Percentiles rank a stretch among this genome's conserved stretches.
These are phyloP conservation scores for Lablab purpureus DNA, from an alignment of 306 rosid species.

Conservation along the genomic window DNA sequence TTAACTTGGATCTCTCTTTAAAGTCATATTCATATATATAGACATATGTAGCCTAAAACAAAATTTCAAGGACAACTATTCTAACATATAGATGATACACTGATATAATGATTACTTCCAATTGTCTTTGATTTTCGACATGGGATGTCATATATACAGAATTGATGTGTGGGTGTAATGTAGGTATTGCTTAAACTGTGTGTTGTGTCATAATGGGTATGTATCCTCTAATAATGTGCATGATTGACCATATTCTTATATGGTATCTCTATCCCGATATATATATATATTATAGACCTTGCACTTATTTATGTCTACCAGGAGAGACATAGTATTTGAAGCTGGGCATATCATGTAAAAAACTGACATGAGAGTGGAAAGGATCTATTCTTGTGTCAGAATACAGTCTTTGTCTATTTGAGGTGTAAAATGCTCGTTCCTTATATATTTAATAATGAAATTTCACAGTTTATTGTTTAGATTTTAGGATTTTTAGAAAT, in stretches of 20 bases:
- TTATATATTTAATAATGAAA: neutral
- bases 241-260: neutral
- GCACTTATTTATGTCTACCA: neutral
- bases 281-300: neutral
- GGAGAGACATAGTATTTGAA: neutral
- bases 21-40: too few species aligned
- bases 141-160: neutral
- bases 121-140: slow-evolving; percentile 1
- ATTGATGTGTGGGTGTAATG: slow-evolving; percentile 13
- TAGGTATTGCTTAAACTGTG: too few species aligned
- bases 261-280: neutral
- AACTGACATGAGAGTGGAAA: neutral
- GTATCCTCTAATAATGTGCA: neutral
- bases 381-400: neutral
- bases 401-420: slow-evolving; percentile 1
- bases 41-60: too few species aligned
- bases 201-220: neutral
- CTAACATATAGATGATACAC: neutral
- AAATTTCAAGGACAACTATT: too few species aligned
- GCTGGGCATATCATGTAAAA: neutral
- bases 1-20: too few species aligned
- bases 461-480: too few species aligned
- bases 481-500: too few species aligned
- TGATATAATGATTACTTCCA: neutral
- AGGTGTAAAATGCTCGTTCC: slow-evolving; percentile 7